Percentiles rank a stretch among this genome's conserved stretches.
phyloP scores from a whole-genome alignment of 371 early-diverging fungal genomes.

The Chytridiales sp. region DNA sequence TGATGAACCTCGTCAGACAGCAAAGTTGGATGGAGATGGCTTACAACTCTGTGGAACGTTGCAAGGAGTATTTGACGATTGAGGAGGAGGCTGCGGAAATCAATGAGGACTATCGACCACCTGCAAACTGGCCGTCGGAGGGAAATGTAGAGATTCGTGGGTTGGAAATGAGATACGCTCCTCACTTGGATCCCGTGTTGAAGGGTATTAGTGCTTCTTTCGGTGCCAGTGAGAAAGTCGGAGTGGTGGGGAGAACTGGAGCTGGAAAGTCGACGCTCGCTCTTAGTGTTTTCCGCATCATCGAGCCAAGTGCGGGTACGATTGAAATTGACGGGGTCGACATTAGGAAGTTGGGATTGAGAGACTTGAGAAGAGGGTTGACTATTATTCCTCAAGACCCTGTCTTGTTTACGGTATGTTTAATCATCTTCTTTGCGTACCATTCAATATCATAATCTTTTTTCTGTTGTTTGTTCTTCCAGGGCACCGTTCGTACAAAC shows the following conservation, averaged over 20 bases:
- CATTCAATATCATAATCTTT: no score
- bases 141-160: constrained; percentile 13
- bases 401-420: constrained; percentile 24
- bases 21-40: constrained; percentile 79
- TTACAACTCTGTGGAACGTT: constrained; percentile 56
- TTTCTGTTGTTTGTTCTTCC: constrained; percentile 12
- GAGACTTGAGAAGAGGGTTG: constrained; percentile 24
- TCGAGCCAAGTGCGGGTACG: constrained; percentile 48
- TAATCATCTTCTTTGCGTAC: no score
- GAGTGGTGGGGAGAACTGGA: constrained; percentile 50
- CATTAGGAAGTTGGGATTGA: constrained; percentile 30
- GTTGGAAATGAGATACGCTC: constrained; percentile 31
- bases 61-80: constrained; percentile 58
- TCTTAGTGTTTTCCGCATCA: constrained; percentile 59
- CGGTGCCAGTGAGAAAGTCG: constrained; percentile 60
- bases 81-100: constrained; percentile 69
- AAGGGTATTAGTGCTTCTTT: constrained; percentile 60
- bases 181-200: constrained; percentile 41
- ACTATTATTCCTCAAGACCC: constrained; percentile 43
- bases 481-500: constrained; percentile 37
- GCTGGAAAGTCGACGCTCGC: constrained; percentile 55
- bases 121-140: constrained; percentile 67
- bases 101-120: constrained; percentile 47
- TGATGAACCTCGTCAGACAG: constrained; percentile 69
- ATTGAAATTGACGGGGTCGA: constrained; percentile 36